These are phyloP conservation scores for Calonectria pseudoreteaudii DNA, from an alignment of 2,329 filamentous ascomycete genomes.

Conservation along the genomic window DNA sequence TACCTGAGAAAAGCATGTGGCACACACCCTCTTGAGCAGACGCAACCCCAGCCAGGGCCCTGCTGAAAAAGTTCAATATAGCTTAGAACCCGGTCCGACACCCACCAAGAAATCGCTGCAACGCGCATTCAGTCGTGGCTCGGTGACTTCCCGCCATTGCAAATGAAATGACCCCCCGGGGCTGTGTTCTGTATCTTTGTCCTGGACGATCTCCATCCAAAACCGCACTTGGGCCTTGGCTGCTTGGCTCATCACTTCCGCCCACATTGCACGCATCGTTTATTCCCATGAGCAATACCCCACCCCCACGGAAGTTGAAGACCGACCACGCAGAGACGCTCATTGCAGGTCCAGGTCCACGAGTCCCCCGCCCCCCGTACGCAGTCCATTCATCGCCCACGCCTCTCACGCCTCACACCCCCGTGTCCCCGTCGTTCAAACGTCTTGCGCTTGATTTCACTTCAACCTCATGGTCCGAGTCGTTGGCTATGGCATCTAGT, in stretches of 20 bases:
- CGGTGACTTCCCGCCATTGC: conserved; percentile 30
- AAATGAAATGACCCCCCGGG: conserved; percentile 26
- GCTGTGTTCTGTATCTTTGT: conserved; percentile 21
- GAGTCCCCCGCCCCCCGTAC: background rate
- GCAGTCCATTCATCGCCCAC: background rate
- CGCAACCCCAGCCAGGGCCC: background rate
- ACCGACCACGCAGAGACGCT: conserved; percentile 27
- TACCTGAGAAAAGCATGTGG: background rate
- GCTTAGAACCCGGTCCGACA: conserved; percentile 18
- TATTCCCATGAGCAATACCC: conserved; percentile 33
- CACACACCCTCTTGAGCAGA: background rate
- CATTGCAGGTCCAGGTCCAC: conserved; percentile 1
- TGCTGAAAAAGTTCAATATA: background rate
- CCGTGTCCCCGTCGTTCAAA: conserved; percentile 10
- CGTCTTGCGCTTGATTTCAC: background rate
- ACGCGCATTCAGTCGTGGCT: conserved; percentile 24
- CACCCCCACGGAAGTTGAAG: conserved; percentile 46
- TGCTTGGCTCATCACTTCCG: conserved; percentile 19
- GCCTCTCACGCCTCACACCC: background rate
- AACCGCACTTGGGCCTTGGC: conserved; percentile 22
- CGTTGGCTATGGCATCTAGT: background rate
- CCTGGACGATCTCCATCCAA: conserved; percentile 24
- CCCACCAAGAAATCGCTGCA: conserved; percentile 15
- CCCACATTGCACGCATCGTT: conserved; percentile 24
- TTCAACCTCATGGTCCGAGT: background rate